These are phyloP conservation scores for Plectosphaerella sp. DNA, from an alignment of 2,329 filamentous ascomycete species.

Conservation along the genomic window DNA sequence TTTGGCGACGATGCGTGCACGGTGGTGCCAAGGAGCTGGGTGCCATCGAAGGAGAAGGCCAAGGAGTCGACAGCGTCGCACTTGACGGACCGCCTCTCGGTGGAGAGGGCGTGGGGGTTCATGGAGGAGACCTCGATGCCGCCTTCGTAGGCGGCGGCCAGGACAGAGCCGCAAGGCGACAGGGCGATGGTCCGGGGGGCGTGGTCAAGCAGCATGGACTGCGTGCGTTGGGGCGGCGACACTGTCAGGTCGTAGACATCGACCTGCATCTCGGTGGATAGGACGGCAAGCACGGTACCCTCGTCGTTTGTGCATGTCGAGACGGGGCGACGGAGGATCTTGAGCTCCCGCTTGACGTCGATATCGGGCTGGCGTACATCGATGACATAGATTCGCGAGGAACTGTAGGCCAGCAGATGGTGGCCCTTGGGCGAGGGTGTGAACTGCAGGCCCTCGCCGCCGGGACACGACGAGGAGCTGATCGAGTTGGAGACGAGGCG, in stretches of 20 bases:
- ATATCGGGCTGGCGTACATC: constrained; percentile 59
- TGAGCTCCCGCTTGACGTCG: constrained; percentile 70
- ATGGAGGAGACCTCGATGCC: constrained; percentile 86
- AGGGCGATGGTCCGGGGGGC: constrained; percentile 73
- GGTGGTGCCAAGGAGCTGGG: constrained; percentile 74
- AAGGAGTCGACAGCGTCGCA: constrained; percentile 72
- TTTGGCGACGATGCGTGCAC: constrained; percentile 58
- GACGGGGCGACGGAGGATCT: constrained; percentile 70
- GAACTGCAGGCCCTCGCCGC: constrained; percentile 83
- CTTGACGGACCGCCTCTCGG: constrained; percentile 71
- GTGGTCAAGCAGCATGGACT: constrained; percentile 74
- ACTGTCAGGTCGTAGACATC: constrained; percentile 74
- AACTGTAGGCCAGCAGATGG: constrained; percentile 76
- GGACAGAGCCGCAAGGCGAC: constrained; percentile 74
- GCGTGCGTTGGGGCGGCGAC: constrained; percentile 63
- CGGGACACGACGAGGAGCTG: constrained; percentile 77
- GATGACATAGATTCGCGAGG: constrained; percentile 76
- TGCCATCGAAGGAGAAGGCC: constrained; percentile 72
- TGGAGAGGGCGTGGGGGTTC: constrained; percentile 55
- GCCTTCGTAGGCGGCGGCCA: constrained; percentile 80
- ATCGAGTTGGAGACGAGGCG: constrained; percentile 80
- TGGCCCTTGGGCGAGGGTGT: constrained; percentile 71
- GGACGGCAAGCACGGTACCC: constrained; percentile 69
- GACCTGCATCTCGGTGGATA: constrained; percentile 78
- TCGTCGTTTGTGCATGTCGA: constrained; percentile 77